Base-by-base conservation (phyloP, 176 grass and related monocot species). In the Oryza brachyantha region DNA sequence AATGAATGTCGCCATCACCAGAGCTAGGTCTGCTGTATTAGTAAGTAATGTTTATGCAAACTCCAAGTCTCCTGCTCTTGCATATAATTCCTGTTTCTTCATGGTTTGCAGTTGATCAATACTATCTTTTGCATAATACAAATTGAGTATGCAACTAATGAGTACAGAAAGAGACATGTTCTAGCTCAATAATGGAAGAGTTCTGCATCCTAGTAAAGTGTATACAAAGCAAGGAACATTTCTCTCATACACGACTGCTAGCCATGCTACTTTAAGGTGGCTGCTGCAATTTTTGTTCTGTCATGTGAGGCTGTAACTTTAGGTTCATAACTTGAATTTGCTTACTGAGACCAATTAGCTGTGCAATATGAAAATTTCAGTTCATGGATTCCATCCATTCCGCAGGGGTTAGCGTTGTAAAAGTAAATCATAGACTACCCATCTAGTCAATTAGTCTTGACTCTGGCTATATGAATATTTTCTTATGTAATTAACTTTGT, bases 1-100 rank as follows among this genome's bases (percentile, higher is more conserved):
- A 90, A 97, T 97, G 95, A 97, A 97, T 85, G 95, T 97, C 55
- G 92, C 89, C 57, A 94, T 97, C 77, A 97, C 95, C 17, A 90
- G 95, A 87, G 95, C 95, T 77, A 93, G 86, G 78, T 90, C 95
- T 40, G 84, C 95, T 27, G 89, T 97, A 45, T 79, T 97, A 25
- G 95, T 90, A 92, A 88, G 75, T 40, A 10, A 19, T 77, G 32
- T 39, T 76, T 84, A 14, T 48, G 58, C 48, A 72, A 79, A 64
- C 37, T 43, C 34, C 3, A 66, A 57, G n/a, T n/a, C n/a, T n/a
- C n/a, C n/a, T n/a, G n/a, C n/a, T 2, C 1, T 61, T 59, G 36
- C 22, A 38, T 19, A 7, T 3, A 16, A 24, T 72, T 22, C 59
- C 58, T 26, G 3, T 16, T 46, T 81, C 75, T 76, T 7, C 61